Evolutionary conservation across 331 rosid species (phyloP).

Genomic region (Quercus lobata): DNA sequence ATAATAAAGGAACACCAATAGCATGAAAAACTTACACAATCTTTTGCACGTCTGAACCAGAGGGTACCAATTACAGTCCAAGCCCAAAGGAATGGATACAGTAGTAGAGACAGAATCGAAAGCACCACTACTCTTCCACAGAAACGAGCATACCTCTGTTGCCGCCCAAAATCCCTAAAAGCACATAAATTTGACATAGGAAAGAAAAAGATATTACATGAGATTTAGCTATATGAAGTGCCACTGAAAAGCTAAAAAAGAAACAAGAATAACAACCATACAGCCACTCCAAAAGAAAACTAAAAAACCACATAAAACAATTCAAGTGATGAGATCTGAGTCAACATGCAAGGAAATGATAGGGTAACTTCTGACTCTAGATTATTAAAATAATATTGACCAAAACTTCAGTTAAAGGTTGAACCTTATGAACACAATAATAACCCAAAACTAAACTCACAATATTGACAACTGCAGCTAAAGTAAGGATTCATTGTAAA

Average conservation of each 20-base stretch:
- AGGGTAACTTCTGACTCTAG: neutral
- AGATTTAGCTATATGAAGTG: neutral
- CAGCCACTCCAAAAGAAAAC: neutral
- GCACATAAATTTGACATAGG: conserved; percentile 14
- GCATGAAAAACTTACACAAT: conserved; percentile 48
- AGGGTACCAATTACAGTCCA: conserved; percentile 79
- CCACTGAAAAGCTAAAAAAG: neutral
- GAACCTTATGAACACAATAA: neutral
- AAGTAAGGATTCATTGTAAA: neutral
- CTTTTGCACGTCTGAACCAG: conserved; percentile 63
- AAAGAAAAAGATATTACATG: neutral
- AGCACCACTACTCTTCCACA: conserved; percentile 79
- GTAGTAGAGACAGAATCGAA: conserved; percentile 60
- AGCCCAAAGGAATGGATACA: conserved; percentile 90
- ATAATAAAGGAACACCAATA: neutral
- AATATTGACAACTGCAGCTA: too few species aligned
- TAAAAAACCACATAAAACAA: neutral
- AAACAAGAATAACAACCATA: neutral
- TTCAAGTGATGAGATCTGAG: neutral
- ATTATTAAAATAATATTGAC: neutral
- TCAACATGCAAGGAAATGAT: neutral
- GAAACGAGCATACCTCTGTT: conserved; percentile 80
- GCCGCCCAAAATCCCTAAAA: conserved; percentile 83
- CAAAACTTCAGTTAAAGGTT: neutral
- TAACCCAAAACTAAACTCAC: neutral